A percentile compares a stretch with the other conserved stretches of the same genome.
Conservation (phyloP, 2,329 filamentous ascomycete genomes). For the Fusarium sp. region DNA sequence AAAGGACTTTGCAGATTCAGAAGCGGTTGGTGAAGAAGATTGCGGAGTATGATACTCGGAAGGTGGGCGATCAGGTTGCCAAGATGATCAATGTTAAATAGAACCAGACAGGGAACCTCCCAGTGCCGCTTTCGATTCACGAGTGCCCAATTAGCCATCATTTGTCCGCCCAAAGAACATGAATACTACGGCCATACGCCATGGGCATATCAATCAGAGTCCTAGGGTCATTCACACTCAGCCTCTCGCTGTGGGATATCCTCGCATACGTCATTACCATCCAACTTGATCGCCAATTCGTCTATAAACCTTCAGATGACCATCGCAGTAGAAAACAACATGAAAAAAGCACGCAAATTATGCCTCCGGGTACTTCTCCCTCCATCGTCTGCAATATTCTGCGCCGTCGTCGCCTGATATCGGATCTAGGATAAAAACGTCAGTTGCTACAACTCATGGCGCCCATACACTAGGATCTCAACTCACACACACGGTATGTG, state of each 20-base stretch:
- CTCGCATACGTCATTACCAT: background rate
- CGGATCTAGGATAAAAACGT: background rate
- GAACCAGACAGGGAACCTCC: background rate
- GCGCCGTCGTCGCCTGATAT: background rate
- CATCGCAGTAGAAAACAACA: background rate
- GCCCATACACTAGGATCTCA: background rate
- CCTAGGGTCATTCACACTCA: no score
- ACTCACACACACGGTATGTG: background rate
- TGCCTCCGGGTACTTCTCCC: background rate
- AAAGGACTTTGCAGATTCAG: background rate
- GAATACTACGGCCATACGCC: background rate
- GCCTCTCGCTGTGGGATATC: background rate
- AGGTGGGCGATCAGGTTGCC: background rate
- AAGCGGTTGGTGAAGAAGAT: background rate
- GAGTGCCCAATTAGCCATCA: background rate
- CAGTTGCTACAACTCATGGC: background rate
- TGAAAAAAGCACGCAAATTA: background rate
- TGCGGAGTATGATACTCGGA: background rate
- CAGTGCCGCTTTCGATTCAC: background rate
- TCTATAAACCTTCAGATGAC: rapidly evolving
- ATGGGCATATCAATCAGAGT: no score
- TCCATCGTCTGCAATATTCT: background rate
- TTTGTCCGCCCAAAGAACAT: no score
- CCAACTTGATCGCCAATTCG: background rate
- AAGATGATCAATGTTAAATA: constrained; percentile 5